Percentiles rank a stretch among this genome's conserved stretches.
phyloP scores from a whole-genome alignment of 495 filamentous ascomycete species.

The Hypomontagnella monticulosa region DNA sequence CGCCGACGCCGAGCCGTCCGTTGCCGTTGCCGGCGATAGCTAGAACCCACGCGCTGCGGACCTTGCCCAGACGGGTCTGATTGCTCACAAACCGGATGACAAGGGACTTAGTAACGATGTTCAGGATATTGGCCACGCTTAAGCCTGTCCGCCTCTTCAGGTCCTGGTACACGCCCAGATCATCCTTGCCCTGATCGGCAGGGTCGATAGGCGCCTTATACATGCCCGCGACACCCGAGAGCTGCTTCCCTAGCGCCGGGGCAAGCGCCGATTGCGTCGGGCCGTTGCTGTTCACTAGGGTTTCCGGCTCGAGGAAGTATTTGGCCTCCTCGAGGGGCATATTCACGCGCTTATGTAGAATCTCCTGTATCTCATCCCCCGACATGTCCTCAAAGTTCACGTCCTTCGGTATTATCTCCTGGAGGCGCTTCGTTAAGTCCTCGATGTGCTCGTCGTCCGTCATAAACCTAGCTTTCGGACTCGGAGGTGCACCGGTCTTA shows the following conservation, averaged over 20 bases:
- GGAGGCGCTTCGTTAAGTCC: conserved; percentile 66
- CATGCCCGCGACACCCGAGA: conserved; percentile 54
- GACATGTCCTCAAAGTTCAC: conserved; percentile 50
- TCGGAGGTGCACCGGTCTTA: conserved; percentile 48
- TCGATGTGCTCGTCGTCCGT: conserved; percentile 61
- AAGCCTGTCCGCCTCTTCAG: conserved; percentile 78
- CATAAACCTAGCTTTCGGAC: conserved; percentile 71
- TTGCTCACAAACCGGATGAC: conserved; percentile 81
- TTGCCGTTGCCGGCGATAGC: conserved; percentile 84
- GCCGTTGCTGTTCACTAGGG: conserved; percentile 48
- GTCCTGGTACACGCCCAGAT: conserved; percentile 53
- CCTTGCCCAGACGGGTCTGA: conserved; percentile 96
- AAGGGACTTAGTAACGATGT: conserved; percentile 69
- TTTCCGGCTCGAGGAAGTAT: conserved; percentile 54
- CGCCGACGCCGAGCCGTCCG: conserved; percentile 86
- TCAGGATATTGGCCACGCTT: conserved; percentile 62
- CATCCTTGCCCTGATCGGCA: conserved; percentile 54
- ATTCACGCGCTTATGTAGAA: conserved; percentile 36
- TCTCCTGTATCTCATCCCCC: conserved; percentile 34
- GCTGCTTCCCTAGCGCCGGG: conserved; percentile 53
- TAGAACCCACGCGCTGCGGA: conserved; percentile 73
- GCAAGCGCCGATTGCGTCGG: conserved; percentile 53
- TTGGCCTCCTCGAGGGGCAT: conserved; percentile 43
- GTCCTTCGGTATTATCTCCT: conserved; percentile 60
- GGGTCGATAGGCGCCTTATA: conserved; percentile 60